Conservation (phyloP, 371 early-diverging fungal species). For the Mortierella sp. region DNA sequence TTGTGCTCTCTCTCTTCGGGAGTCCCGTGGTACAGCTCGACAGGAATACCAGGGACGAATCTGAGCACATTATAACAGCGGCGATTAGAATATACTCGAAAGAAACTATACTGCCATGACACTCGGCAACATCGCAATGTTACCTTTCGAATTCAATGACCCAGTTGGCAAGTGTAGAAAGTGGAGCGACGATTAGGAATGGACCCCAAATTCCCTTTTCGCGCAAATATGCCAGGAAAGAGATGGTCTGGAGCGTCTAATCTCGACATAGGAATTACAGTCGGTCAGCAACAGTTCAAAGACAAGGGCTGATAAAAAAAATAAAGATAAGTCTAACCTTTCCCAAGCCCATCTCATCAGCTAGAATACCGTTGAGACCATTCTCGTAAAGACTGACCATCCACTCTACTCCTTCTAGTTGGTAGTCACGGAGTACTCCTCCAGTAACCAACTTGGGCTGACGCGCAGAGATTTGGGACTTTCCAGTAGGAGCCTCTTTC, state of each 20-base stretch:
- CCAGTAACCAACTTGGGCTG: slow-evolving; percentile 88
- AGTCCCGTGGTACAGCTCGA: slow-evolving; percentile 93
- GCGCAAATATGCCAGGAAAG: slow-evolving; percentile 88
- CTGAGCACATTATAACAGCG: slow-evolving; percentile 39
- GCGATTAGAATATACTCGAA: not conserved
- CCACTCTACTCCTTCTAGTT: slow-evolving; percentile 98
- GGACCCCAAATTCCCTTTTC: slow-evolving; percentile 93
- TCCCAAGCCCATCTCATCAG: slow-evolving; percentile 99
- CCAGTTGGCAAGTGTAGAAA: slow-evolving; percentile 98
- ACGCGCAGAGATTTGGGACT: slow-evolving; percentile 63
- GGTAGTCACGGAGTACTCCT: slow-evolving; percentile 93
- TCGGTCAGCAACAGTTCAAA: not conserved
- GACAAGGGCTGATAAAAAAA: not conserved
- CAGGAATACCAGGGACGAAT: slow-evolving; percentile 89
- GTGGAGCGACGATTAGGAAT: slow-evolving; percentile 95
- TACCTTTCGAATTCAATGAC: slow-evolving; percentile 92
- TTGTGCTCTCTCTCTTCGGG: slow-evolving; percentile 83
- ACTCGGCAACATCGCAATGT: not conserved
- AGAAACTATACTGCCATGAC: no score
- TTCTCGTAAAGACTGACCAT: slow-evolving; percentile 97
- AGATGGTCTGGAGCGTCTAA: slow-evolving; percentile 97
- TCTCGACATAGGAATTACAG: not conserved
- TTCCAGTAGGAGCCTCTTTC: not conserved
- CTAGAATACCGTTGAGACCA: slow-evolving; percentile 98
- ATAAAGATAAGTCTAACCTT: slow-evolving; percentile 64